Base-by-base conservation (phyloP, 148 eudicot genomes). In the Rhododendron henanense region DNA sequence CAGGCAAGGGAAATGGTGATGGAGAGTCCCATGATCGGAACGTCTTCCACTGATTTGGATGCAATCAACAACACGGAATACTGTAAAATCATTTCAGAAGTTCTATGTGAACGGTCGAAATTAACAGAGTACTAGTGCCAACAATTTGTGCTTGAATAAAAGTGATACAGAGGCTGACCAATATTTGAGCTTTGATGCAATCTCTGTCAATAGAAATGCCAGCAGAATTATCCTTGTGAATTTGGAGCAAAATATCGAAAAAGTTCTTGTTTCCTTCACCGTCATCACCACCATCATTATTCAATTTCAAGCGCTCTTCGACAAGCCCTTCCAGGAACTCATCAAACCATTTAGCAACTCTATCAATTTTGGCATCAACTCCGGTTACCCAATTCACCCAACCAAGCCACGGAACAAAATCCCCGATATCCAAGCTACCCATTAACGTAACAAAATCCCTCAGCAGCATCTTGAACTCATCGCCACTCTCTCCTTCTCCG, bases 371-470 rank as follows among this genome's bases (percentile, higher is more conserved):
- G 3, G 85, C 71, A 69, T 87, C 84, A 28, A 69, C 83, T 31
- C 92, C 92, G 48, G 47, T 87, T 5, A 87, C 41, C 63, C 81
- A 47, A 69, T 85, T 79, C 35, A 89, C 79, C 92, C 92, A 88
- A 1, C 81, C 73, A 59, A 90, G 83, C 90, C 90, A 90, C 5
- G 92, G 92, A 78, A 90, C 53, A 41, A 84, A 87, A 51, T 89
- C 88, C 33, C 90, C 90, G 0, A 90, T 67, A n/a, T 89, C 50
- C 10, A 80, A 21, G 6, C 85, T 61, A 2, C 89, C 92, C 48
- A 90, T 1, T 50, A 90, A 44, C 76, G 59, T 75, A 35, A 88
- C 84, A 21, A 88, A 87, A 55, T 85, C 88, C 37, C 83, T 85
- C 57, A 84, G 39, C 83, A 89, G 45, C 73, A 57, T 59, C 83